phyloP scores from a whole-genome alignment of 768 basidiomycete species.

The Infundibulicybe gibba region DNA sequence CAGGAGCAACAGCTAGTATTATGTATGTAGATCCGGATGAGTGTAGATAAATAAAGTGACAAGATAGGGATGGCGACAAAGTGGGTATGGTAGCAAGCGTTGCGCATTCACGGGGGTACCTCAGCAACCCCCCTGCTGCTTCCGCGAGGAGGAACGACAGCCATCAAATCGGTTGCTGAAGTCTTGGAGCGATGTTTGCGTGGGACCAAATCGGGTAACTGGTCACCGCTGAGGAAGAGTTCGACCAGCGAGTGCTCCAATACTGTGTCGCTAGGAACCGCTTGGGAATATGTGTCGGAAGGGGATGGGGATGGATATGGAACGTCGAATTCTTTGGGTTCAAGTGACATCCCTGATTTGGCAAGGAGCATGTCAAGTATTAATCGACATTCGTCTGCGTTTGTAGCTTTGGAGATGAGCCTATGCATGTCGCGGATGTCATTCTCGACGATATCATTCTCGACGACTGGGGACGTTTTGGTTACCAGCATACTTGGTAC shows the following conservation, averaged over 20 bases:
- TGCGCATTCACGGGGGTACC: neutral
- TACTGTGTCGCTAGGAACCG: constrained; percentile 18
- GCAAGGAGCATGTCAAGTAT: constrained; percentile 81
- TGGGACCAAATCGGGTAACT: constrained; percentile 3
- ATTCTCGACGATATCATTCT: constrained; percentile 28
- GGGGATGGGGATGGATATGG: constrained; percentile 31
- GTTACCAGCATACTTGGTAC: constrained; percentile 9
- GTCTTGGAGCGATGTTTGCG: constrained; percentile 7
- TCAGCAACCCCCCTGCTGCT: neutral
- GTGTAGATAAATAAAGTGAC: no score
- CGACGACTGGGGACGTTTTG: constrained; percentile 6
- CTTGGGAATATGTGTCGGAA: constrained; percentile 19
- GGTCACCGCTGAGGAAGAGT: constrained; percentile 30
- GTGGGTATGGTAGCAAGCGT: no score
- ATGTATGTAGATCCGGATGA: no score
- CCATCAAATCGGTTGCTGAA: neutral
- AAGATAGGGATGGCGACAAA: no score
- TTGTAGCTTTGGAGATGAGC: constrained; percentile 64
- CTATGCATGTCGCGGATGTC: constrained; percentile 66
- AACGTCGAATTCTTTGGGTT: constrained; percentile 24
- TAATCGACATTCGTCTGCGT: constrained; percentile 79
- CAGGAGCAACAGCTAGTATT: no score
- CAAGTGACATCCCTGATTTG: constrained; percentile 43
- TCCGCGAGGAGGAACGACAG: neutral
- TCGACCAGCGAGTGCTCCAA: constrained; percentile 54